A percentile compares a stretch with the other conserved stretches of the same genome.
These are phyloP conservation scores for Jatropha podagrica DNA, from an alignment of 441 rosid genomes.

Conservation along the genomic window DNA sequence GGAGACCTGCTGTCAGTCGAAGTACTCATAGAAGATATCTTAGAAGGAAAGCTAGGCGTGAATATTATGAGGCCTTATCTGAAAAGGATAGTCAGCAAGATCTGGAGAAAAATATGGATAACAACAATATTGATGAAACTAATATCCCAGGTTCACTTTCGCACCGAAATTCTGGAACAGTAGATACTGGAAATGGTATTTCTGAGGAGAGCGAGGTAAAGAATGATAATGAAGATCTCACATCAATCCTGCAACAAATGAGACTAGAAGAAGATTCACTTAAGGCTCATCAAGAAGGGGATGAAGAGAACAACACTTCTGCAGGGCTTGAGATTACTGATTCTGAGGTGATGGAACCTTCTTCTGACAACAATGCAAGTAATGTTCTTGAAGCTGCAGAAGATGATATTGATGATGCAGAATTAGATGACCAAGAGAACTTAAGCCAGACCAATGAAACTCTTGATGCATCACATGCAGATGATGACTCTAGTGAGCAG, in stretches of 20 bases:
- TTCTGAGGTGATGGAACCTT: conserved; percentile 19
- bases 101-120: conserved; percentile 36
- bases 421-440: conserved; percentile 42
- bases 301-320: conserved; percentile 23
- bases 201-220: conserved; percentile 32
- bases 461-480: conserved; percentile 47
- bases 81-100: conserved; percentile 64
- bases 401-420: conserved; percentile 31
- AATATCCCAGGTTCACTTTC: conserved; percentile 22
- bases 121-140: conserved; percentile 21
- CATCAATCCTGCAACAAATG: conserved; percentile 54
- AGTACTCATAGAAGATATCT: conserved; percentile 81
- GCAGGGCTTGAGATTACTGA: conserved; percentile 15
- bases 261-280: conserved; percentile 64
- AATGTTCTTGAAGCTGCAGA: conserved; percentile 33
- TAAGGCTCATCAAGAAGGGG: conserved; percentile 38
- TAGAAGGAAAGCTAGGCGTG: conserved; percentile 73
- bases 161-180: conserved; percentile 28
- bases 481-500: conserved; percentile 80
- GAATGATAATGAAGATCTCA: conserved; percentile 39
- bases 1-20: conserved; percentile 90
- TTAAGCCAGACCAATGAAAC: conserved; percentile 55
- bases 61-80: conserved; percentile 41
- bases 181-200: conserved; percentile 23
- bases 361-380: conserved; percentile 25